Conservation (phyloP, 768 basidiomycete genomes). For the Gyrodon lividus region DNA sequence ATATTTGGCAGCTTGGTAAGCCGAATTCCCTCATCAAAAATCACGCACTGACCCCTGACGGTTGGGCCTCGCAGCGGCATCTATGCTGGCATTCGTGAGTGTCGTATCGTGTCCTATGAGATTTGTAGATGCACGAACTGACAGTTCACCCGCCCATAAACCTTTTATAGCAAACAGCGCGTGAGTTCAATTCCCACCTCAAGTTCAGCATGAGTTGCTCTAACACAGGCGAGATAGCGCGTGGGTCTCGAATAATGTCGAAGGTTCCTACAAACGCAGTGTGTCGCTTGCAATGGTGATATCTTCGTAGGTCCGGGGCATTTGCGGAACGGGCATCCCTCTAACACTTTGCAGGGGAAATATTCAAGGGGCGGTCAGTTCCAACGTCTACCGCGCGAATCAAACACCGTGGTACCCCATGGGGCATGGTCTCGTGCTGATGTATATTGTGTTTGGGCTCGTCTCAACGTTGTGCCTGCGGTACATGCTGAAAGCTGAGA, state of each 20-base stretch:
- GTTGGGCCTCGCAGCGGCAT: conserved; percentile 50
- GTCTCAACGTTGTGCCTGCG: conserved; percentile 44
- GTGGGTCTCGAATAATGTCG: conserved; percentile 68
- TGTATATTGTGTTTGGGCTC: conserved; percentile 69
- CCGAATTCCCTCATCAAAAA: background rate
- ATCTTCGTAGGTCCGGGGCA: conserved; percentile 44
- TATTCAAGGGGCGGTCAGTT: conserved; percentile 73
- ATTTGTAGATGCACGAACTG: background rate
- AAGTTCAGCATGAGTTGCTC: background rate
- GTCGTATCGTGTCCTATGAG: background rate
- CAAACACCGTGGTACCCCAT: conserved; percentile 71
- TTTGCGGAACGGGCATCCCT: background rate
- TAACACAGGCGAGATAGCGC: conserved; percentile 31
- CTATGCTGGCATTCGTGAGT: conserved; percentile 69
- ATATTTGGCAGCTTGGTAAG: conserved; percentile 67
- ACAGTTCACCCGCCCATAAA: background rate
- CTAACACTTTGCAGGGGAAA: conserved; percentile 49
- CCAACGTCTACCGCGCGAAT: conserved; percentile 69
- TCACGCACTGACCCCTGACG: background rate
- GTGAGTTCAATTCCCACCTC: conserved; percentile 32
- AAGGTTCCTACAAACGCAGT: conserved; percentile 75
- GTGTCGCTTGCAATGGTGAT: conserved; percentile 71
- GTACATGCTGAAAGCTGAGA: conserved; percentile 53
- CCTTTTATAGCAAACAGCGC: conserved; percentile 52
- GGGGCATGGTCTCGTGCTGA: conserved; percentile 60